Evolutionary conservation across 2,329 filamentous ascomycete species (phyloP).

Genomic region (Berkeleyomyces rouxiae): DNA sequence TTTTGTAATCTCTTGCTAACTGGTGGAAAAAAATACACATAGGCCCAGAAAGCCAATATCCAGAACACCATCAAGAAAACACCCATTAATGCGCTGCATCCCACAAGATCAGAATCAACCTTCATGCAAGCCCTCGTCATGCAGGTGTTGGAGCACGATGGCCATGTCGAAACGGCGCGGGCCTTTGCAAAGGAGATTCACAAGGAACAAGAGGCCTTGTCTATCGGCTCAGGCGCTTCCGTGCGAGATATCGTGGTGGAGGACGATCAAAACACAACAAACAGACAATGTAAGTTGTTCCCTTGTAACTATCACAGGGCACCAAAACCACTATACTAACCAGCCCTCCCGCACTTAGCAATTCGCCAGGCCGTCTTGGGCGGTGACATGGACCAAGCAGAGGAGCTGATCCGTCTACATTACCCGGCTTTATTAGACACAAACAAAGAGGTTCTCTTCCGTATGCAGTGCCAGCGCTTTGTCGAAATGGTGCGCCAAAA

Average conservation of each 20-base stretch:
- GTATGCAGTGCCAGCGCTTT: constrained; percentile 76
- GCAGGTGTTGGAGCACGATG: constrained; percentile 86
- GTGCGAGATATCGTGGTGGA: constrained; percentile 44
- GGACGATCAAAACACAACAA: constrained; percentile 73
- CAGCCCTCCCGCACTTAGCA: constrained; percentile 31
- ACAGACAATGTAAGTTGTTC: constrained; percentile 57
- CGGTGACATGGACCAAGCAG: constrained; percentile 77
- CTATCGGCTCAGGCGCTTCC: constrained; percentile 35
- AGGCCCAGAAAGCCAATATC: neutral
- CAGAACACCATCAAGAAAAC: neutral
- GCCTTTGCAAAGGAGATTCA: constrained; percentile 74
- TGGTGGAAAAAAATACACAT: neutral
- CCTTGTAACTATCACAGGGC: neutral
- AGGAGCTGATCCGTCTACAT: constrained; percentile 62
- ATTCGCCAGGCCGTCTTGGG: constrained; percentile 78
- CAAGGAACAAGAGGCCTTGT: constrained; percentile 54
- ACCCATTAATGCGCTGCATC: neutral
- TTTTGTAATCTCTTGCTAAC: neutral
- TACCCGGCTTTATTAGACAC: constrained; percentile 68
- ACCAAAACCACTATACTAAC: neutral
- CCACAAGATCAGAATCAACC: neutral
- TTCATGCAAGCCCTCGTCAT: constrained; percentile 32
- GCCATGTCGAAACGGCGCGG: constrained; percentile 81
- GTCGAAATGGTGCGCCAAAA: constrained; percentile 79
- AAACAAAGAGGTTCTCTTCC: constrained; percentile 76